Base-by-base conservation (phyloP, 257 asterid genomes). In the Solanum chiquidenum region DNA sequence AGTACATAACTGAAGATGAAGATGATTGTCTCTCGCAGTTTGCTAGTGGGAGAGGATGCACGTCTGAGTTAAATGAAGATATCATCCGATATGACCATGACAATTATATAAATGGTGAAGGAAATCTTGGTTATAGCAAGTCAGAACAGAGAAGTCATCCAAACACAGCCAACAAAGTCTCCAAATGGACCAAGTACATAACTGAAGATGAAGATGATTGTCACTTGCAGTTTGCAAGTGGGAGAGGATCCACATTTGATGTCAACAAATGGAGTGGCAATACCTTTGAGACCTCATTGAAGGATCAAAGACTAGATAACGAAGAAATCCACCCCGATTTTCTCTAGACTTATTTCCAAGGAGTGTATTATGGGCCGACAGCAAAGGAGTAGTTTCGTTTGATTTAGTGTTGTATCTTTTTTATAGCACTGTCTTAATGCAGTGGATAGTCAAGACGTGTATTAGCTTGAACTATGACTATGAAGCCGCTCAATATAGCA, bases 281-380 rank as follows among this genome's bases (percentile, higher is more conserved):
- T 85, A 90, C 87, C 18, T 86, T 91, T 52, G 91, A 91, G 90
- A 83, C 84, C 77, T 38, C 46, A 7, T 29, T 86, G 21, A 89
- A 87, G 71, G 94, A 89, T 87, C 93, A 93, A 82, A 90, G 27
- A 91, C 94, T 95, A 80, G 95, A 93, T 71, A 95, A 93, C 80
- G 98, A 96, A 75, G 97, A 94, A 82, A 89, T 95, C 86, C 97
- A 95, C 87, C 98, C 97, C 21, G 95, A 95, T 91, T 96, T 95
- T 88, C 90, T 93, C 11, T 96, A 94, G 93, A 55, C 42, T 73
- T n/a, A 66, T 66, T 34, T 87, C 20, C 1, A n/a, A 60, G 34
- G 35, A 21, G 77, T 16, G 23, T 14, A 84, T 5, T 83, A 55
- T 83, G 29, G 25, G 40, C 79, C 12, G 62, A 75, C 20, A 77